Base-by-base conservation (phyloP, 2,329 filamentous ascomycete genomes). In the Phialophora tarda region DNA sequence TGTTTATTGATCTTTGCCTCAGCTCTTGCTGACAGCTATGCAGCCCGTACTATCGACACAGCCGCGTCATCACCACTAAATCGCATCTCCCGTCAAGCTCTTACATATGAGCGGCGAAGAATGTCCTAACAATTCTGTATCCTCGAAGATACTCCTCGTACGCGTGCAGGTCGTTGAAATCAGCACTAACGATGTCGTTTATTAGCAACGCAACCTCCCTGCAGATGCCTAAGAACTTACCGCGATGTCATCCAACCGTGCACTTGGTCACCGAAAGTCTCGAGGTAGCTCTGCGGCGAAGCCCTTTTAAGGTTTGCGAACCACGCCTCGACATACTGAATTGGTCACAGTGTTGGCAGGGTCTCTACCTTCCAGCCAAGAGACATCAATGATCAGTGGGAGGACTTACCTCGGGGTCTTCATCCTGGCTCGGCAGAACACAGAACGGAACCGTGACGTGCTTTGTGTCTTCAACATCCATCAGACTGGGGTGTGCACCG, bases 401-500 rank as follows among this genome's bases (percentile, higher is more conserved):
- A n/a, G 11, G 26, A 17, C 28, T 63, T 58, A 58, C 83, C 2
- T 82, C 80, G 70, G 83, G 81, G 58, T 78, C 74, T 76, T 85
- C 83, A 59, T 84, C 83, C 68, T 79, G 78, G 32, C 77, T 80
- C 0, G 83, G 82, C 54, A 85, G 77, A 79, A 85, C 82, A 54
- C 79, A 79, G 70, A 80, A 79, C 1, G 83, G 83, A 41, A 85
- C 83, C 1, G 78, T 80, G 59, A 85, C 76, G 7, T 79, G 80
- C 21, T 80, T 77, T 0, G 83, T 83, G 69, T 85, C 83, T 54
- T 80, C 78, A 21, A 78, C 79, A 59, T 84, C 83, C 7, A 85
- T 81, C 82, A 85, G 84, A 44, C 83, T 83, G 11, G 83, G 83
- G 70, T 85, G 83, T 66, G 77, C 80, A 6, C 80, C 77, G 0